A percentile compares a stretch with the other conserved stretches of the same genome.
Conservation (phyloP, 2,329 filamentous ascomycete genomes). For the Penicillium sp. region DNA sequence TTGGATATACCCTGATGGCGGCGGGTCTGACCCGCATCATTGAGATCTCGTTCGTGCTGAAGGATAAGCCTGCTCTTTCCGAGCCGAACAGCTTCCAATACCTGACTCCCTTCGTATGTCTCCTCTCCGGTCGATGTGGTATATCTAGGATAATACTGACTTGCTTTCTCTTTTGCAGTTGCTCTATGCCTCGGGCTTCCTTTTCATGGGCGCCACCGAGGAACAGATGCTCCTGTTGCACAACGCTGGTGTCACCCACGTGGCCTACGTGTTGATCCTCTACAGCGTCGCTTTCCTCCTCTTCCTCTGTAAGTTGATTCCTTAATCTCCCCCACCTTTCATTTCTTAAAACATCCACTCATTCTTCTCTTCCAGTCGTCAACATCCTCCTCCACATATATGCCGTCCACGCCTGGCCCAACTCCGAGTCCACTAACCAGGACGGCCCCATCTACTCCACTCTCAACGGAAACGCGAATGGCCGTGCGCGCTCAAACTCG, state of each 20-base stretch:
- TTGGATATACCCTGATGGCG: slow-evolving; percentile 93
- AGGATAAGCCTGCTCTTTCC: slow-evolving; percentile 63
- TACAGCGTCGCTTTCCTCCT: slow-evolving; percentile 87
- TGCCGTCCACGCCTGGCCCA: slow-evolving; percentile 59
- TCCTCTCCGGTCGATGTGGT: slow-evolving; percentile 4
- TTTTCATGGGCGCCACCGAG: slow-evolving; percentile 97
- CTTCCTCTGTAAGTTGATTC: slow-evolving; percentile 67
- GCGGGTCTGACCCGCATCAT: slow-evolving; percentile 81
- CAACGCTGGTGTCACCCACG: slow-evolving; percentile 74
- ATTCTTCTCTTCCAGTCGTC: slow-evolving; percentile 52
- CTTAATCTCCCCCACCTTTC: background rate
- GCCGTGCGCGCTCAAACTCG: slow-evolving; percentile 41
- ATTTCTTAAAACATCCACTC: background rate
- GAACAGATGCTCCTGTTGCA: slow-evolving; percentile 85
- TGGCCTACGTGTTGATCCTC: slow-evolving; percentile 87
- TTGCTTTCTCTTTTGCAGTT: slow-evolving; percentile 54
- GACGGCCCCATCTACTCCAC: slow-evolving; percentile 17
- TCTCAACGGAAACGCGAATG: slow-evolving; percentile 36
- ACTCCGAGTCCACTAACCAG: slow-evolving; percentile 29
- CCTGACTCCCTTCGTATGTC: slow-evolving; percentile 66
- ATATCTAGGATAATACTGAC: slow-evolving; percentile 27
- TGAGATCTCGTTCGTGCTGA: slow-evolving; percentile 84
- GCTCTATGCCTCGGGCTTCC: slow-evolving; percentile 85
- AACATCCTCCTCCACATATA: slow-evolving; percentile 85
- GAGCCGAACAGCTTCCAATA: slow-evolving; percentile 73